phyloP scores from a whole-genome alignment of 208 protist species.

The Acanthamoeba rhysodes region DNA sequence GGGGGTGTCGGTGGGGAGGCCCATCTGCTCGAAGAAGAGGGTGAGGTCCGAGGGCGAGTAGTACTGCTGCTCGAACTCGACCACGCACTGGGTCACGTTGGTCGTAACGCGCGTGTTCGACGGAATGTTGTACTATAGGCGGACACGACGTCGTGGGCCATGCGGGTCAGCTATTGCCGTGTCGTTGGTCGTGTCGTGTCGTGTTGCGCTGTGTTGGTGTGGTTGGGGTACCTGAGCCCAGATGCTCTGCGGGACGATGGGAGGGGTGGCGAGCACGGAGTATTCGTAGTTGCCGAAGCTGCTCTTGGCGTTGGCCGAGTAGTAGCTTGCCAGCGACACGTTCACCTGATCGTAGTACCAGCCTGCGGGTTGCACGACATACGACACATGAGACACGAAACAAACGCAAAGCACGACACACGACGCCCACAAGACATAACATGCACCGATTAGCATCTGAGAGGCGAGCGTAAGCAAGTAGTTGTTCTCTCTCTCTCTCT shows the following conservation, averaged over 20 bases:
- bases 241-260: slow-evolving; percentile 62
- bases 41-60: slow-evolving; percentile 75
- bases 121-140: slow-evolving; percentile 46
- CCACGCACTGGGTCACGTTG: slow-evolving; percentile 71
- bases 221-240: slow-evolving; percentile 16
- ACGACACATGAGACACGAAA: too few species aligned
- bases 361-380: not conserved
- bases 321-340: slow-evolving; percentile 28
- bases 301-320: not conserved
- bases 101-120: slow-evolving; percentile 53
- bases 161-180: too few species aligned
- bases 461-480: too few species aligned
- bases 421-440: too few species aligned
- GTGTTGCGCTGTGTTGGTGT: not conserved
- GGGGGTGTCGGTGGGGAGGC: slow-evolving; percentile 57
- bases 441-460: too few species aligned
- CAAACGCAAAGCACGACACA: too few species aligned
- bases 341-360: slow-evolving; percentile 60
- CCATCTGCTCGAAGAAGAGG: slow-evolving; percentile 77
- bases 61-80: slow-evolving; percentile 78
- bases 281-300: not conserved
- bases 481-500: too few species aligned
- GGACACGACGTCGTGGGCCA: too few species aligned
- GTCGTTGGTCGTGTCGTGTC: too few species aligned
- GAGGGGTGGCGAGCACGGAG: slow-evolving; percentile 32